phyloP scores from a whole-genome alignment of 2,329 filamentous ascomycete species.

The Xylogone sp. region DNA sequence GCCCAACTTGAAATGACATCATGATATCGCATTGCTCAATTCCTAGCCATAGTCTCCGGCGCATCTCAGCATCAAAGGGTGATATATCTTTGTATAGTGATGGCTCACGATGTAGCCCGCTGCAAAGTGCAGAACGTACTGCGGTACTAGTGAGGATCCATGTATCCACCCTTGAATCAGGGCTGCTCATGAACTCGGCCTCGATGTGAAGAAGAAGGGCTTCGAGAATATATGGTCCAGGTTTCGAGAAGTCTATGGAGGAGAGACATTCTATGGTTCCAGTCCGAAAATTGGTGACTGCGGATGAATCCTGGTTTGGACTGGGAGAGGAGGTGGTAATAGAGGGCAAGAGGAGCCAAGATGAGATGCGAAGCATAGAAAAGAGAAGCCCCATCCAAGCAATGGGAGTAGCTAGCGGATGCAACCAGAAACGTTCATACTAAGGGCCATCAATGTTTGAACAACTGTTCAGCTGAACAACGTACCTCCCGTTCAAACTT shows the following conservation, averaged over 20 bases:
- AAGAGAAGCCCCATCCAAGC: constrained; percentile 49
- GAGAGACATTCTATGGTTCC: constrained; percentile 49
- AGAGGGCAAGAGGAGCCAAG: constrained; percentile 5
- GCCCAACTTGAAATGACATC: constrained; percentile 61
- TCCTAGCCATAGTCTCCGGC: constrained; percentile 53
- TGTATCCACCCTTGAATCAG: constrained; percentile 47
- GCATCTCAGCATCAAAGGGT: constrained; percentile 56
- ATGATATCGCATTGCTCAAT: constrained; percentile 56
- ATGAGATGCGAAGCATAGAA: constrained; percentile 16
- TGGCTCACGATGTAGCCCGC: constrained; percentile 55
- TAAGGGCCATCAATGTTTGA: constrained; percentile 19
- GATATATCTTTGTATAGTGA: constrained; percentile 42
- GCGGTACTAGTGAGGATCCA: constrained; percentile 48
- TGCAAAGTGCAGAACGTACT: constrained; percentile 52
- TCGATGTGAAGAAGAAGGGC: constrained; percentile 51
- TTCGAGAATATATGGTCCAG: constrained; percentile 47
- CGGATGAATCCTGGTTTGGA: too few relatives aligned
- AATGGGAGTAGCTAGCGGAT: constrained; percentile 34
- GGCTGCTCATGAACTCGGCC: constrained; percentile 48
- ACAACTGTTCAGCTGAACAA: neutral
- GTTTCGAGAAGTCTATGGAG: constrained; percentile 41
- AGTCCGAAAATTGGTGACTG: constrained; percentile 43
- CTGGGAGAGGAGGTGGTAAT: constrained; percentile 24
- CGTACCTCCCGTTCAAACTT: constrained; percentile 24
- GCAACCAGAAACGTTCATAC: constrained; percentile 47